Conservation (phyloP, 768 basidiomycete species). For the Coprinopsis sp. region DNA sequence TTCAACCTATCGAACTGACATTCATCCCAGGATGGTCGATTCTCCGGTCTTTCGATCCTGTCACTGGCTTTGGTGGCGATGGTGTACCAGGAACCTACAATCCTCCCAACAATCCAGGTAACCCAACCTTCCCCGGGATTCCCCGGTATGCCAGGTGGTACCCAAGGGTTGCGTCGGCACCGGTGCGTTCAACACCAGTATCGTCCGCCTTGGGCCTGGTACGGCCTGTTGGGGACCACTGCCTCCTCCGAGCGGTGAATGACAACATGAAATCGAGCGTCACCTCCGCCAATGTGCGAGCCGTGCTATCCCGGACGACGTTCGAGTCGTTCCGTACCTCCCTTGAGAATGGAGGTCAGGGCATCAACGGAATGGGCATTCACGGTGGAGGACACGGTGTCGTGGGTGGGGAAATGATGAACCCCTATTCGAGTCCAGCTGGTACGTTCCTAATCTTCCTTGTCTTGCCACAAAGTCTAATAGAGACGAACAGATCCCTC, state of each 20-base stretch:
- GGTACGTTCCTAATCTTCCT: not conserved
- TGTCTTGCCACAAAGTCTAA: not conserved
- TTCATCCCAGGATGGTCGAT: not conserved
- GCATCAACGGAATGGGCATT: not conserved
- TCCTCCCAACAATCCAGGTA: not conserved
- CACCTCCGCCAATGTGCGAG: not conserved
- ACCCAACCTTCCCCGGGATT: not conserved
- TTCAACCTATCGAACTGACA: not conserved
- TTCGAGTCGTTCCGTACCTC: constrained; percentile 7
- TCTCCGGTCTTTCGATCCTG: constrained; percentile 3
- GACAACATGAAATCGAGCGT: not conserved
- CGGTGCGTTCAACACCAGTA: constrained; percentile 3
- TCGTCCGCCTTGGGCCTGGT: constrained; percentile 2
- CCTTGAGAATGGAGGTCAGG: not conserved
- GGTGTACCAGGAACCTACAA: constrained; percentile 4
- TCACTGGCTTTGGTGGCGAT: constrained; percentile 7
- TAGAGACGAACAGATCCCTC: not conserved
- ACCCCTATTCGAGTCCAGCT: constrained; percentile 2
- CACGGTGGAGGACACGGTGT: constrained; percentile 3
- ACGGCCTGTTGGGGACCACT: not conserved
- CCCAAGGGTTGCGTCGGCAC: constrained; percentile 2
- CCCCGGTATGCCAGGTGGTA: not conserved
- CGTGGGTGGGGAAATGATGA: constrained; percentile 5
- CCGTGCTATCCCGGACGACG: not conserved
- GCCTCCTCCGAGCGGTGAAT: constrained; percentile 5